Conservation (phyloP, 148 eudicot species). For the Cornus controversa region DNA sequence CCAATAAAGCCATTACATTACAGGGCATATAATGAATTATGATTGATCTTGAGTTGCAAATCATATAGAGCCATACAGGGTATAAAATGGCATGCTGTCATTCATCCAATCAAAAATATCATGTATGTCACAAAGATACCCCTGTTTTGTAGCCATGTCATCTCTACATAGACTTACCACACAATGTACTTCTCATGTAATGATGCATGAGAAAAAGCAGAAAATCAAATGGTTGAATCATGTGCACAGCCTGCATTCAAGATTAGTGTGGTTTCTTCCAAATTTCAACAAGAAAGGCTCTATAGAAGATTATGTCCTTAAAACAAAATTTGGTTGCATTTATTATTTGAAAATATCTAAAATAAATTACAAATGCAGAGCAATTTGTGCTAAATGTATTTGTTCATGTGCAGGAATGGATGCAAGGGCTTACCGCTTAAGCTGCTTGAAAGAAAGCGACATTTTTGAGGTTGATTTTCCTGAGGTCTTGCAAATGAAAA, state of each 20-base stretch:
- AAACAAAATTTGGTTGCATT: background rate
- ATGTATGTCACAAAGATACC: background rate
- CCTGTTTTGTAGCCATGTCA: background rate
- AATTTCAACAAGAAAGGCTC: no score
- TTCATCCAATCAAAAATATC: background rate
- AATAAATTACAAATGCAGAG: constrained; percentile 9
- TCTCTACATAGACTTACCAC: background rate
- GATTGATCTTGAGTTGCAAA: background rate
- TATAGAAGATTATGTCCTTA: background rate
- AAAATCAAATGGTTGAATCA: background rate
- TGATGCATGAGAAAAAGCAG: background rate
- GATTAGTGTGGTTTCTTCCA: no score
- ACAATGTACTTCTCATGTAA: no score
- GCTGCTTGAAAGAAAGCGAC: constrained; percentile 65
- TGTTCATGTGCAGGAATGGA: constrained; percentile 76
- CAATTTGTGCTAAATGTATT: background rate
- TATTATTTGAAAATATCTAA: background rate
- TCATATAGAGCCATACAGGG: background rate
- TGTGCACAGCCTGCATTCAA: background rate
- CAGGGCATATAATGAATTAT: background rate
- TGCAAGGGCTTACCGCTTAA: constrained; percentile 75
- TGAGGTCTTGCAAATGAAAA: constrained; percentile 78
- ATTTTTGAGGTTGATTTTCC: constrained; percentile 88
- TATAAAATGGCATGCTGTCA: background rate
- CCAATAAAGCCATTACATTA: background rate